Base-by-base conservation (phyloP, 176 grass and related monocot genomes). In the Aegilops bicornis region DNA sequence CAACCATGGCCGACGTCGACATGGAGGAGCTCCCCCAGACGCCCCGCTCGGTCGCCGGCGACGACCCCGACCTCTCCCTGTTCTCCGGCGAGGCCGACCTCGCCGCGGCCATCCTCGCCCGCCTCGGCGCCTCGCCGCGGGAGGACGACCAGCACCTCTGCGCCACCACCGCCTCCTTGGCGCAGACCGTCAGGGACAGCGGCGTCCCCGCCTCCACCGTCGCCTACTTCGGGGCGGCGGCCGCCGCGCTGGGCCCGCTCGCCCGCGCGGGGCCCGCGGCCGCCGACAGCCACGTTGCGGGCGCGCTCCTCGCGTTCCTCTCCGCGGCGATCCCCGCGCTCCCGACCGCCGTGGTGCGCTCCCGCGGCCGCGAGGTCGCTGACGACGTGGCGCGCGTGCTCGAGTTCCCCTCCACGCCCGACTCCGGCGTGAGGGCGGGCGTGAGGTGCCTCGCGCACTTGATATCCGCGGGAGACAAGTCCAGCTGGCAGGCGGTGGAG, bases 91-190 rank as follows among this genome's bases (percentile, higher is more conserved):
- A 82, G n/a, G 19, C 67, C 43, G 96, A 98, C 76, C 82, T 95
- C 50, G 91, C 86, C 5, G 82, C 89, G 27, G 85, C 81, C 17
- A 75, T 98, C 22, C 86, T 98, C 16, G 27, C 79, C 13, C 86
- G 96, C 5, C 84, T 89, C 64, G 89, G 91, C 31, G 30, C 24
- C 75, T 98, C 96, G 75, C 67, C 14, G 15, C 78, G 87, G 3
- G 96, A 96, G 79, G 92, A 96, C 4, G 76, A 89, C 35, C 85
- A 98, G 86, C 97, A 86, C 82, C 92, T 98, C 45, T 98, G 97
- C 88, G 88, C 93, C 79, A 82, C 85, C 79, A 87, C 93, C 64
- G 92, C 90, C 37, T 80, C 88, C 79, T 92, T 98, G 84, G 87
- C 92, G 68, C 96, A 96, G 84, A 77, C 93, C 40, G 79, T 98